These are phyloP conservation scores for Globomyces pollinis-pini DNA, from an alignment of 192 early-diverging fungal genomes.

Conservation along the genomic window DNA sequence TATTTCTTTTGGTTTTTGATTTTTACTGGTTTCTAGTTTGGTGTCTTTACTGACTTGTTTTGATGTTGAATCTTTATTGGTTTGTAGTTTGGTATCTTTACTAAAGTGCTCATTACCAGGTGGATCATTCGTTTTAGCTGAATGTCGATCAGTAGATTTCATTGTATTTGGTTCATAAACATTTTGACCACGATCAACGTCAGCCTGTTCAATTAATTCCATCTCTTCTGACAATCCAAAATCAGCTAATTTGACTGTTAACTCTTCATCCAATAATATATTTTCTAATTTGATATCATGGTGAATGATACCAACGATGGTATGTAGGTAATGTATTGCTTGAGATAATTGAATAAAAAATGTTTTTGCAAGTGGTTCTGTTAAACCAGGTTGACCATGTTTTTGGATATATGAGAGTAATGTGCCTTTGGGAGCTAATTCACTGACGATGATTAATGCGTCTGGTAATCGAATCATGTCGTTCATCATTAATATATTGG, in stretches of 20 bases:
- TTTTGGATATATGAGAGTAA: slow-evolving; percentile 51
- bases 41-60: no score
- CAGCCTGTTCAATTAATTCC: slow-evolving; percentile 19
- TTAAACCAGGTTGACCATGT: slow-evolving; percentile 28
- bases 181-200: not conserved
- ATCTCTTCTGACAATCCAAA: slow-evolving; percentile 67
- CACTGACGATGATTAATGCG: slow-evolving; percentile 64
- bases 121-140: no score
- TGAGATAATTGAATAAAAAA: slow-evolving; percentile 70
- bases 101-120: no score
- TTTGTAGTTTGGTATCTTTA: no score
- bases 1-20: no score
- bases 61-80: no score
- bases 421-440: slow-evolving; percentile 55
- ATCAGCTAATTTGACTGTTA: slow-evolving; percentile 71
- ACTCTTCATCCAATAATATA: slow-evolving; percentile 48
- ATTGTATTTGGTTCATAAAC: no score
- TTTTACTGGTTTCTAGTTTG: no score
- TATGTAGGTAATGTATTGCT: slow-evolving; percentile 74
- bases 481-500: slow-evolving; percentile 53
- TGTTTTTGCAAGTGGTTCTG: slow-evolving; percentile 39
- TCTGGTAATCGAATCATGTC: slow-evolving; percentile 62
- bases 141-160: no score
- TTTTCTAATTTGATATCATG: slow-evolving; percentile 94
- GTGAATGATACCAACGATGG: slow-evolving; percentile 63